These are phyloP conservation scores for Termitomyces sp. DNA, from an alignment of 768 basidiomycete genomes.

Conservation along the genomic window DNA sequence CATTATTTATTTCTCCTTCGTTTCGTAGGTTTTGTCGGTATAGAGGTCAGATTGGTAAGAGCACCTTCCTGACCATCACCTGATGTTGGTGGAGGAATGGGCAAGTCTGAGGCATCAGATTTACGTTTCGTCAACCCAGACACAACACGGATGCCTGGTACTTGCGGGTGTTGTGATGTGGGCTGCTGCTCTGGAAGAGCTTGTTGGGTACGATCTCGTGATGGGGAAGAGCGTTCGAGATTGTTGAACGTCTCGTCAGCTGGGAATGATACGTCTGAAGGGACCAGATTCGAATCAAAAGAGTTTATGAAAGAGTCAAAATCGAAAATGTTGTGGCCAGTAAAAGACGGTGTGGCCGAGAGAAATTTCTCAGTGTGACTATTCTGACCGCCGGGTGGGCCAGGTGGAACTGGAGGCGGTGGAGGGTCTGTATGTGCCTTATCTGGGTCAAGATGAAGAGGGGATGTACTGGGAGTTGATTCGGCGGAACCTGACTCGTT, in stretches of 20 bases:
- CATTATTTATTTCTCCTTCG: constrained; percentile 16
- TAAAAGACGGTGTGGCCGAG: background rate
- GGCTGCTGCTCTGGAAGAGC: background rate
- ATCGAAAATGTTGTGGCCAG: constrained; percentile 6
- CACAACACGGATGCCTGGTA: constrained; percentile 6
- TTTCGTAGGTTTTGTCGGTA: constrained; percentile 10
- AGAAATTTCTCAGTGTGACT: background rate
- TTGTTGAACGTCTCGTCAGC: constrained; percentile 4
- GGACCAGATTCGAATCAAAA: background rate
- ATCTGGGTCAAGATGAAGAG: constrained; percentile 6
- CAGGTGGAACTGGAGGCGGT: background rate
- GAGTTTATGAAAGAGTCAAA: constrained; percentile 14
- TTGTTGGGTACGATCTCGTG: background rate
- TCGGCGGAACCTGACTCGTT: background rate
- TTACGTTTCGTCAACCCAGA: constrained; percentile 12
- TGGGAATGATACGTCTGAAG: background rate
- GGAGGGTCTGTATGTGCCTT: constrained; percentile 1
- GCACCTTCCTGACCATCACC: background rate
- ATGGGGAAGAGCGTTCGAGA: background rate
- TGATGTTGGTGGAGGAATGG: background rate
- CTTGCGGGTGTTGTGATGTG: constrained; percentile 2
- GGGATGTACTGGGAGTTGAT: constrained; percentile 6
- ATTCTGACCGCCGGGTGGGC: background rate
- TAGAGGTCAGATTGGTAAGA: background rate
- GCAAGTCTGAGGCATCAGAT: constrained; percentile 12